Conservation (phyloP, 2,329 filamentous ascomycete species). For the Colletotrichum graminicola region DNA sequence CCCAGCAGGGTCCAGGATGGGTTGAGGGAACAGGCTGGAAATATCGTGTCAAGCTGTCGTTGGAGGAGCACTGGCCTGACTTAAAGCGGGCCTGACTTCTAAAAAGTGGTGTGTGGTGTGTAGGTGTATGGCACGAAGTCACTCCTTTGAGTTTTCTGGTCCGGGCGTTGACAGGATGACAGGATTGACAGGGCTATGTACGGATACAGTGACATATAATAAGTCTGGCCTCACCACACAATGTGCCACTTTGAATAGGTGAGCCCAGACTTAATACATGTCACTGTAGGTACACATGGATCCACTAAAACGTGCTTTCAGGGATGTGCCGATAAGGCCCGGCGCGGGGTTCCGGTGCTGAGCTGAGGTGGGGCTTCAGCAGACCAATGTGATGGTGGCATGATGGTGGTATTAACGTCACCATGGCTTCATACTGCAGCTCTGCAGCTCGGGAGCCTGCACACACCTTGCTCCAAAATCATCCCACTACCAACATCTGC, state of each 20-base stretch:
- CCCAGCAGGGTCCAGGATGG: neutral
- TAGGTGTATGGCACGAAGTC: constrained; percentile 10
- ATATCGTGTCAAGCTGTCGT: constrained; percentile 4
- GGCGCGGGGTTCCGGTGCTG: constrained; percentile 33
- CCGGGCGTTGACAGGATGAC: constrained; percentile 21
- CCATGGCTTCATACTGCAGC: constrained; percentile 3
- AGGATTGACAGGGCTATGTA: constrained; percentile 24
- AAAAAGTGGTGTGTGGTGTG: constrained; percentile 24
- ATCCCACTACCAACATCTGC: constrained; percentile 29
- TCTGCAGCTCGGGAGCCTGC: constrained; percentile 8
- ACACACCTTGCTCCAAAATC: constrained; percentile 18
- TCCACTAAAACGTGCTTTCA: constrained; percentile 6
- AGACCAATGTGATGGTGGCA: neutral
- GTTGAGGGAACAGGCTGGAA: neutral
- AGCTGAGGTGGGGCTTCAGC: neutral
- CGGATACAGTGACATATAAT: too few relatives aligned
- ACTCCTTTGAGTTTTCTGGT: neutral
- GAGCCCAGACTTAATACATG: too few relatives aligned
- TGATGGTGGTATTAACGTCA: constrained; percentile 13
- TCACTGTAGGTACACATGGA: too few relatives aligned
- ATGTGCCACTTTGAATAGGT: too few relatives aligned
- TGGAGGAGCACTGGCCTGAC: constrained; percentile 3
- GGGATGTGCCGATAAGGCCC: constrained; percentile 4
- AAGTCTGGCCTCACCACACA: too few relatives aligned
- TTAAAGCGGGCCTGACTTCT: neutral